Conservation (phyloP, 441 rosid species). For the Raphanus hybrid region DNA sequence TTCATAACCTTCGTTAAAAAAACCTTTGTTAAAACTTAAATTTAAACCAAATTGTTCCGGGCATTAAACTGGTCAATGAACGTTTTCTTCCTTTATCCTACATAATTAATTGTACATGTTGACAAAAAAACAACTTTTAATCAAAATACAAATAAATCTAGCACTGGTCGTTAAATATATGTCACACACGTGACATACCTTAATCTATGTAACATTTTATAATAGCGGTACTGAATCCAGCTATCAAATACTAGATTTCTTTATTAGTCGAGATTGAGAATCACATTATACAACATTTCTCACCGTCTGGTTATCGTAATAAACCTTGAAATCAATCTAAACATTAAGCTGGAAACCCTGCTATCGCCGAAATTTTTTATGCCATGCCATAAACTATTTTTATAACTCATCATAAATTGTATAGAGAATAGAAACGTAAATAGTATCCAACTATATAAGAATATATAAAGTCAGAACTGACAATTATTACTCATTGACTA, state of each 20-base stretch:
- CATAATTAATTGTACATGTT: background rate
- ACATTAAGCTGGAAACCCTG: background rate
- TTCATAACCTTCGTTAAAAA: background rate
- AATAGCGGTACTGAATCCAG: slow-evolving; percentile 21
- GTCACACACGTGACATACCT: slow-evolving; percentile 39
- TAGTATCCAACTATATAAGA: slow-evolving; percentile 14
- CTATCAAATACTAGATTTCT: slow-evolving; percentile 19
- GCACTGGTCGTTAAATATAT: slow-evolving; percentile 25
- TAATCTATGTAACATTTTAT: slow-evolving; percentile 36
- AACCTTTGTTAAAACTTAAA: background rate
- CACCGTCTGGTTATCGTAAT: slow-evolving; percentile 7
- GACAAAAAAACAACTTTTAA: background rate
- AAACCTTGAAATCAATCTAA: slow-evolving; percentile 8
- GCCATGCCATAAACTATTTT: background rate
- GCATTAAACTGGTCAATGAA: background rate
- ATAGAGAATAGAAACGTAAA: slow-evolving; percentile 2
- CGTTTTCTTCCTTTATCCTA: background rate
- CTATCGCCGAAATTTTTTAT: background rate
- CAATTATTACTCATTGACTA: slow-evolving; percentile 44
- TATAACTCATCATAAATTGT: background rate
- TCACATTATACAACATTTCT: background rate
- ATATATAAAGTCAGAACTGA: slow-evolving; percentile 17
- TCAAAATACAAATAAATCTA: slow-evolving; percentile 16
- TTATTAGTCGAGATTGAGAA: slow-evolving; percentile 5
- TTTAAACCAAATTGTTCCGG: background rate